phyloP scores from a whole-genome alignment of 495 filamentous ascomycete genomes.

The Filosporella fistucella region DNA sequence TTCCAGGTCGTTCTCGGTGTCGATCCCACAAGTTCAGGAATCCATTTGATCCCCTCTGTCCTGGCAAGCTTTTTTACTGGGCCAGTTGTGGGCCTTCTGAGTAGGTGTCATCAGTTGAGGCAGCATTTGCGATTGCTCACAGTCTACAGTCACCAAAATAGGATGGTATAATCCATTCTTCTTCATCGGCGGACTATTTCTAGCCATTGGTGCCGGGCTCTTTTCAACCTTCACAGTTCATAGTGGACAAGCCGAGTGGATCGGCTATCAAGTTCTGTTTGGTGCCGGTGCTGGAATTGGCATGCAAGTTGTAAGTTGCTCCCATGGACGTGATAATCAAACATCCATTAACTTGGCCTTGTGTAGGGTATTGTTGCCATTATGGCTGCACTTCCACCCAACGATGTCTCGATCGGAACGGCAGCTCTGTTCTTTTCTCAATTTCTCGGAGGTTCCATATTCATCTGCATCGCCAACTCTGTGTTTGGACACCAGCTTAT shows the following conservation, averaged over 20 bases:
- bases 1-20: slow-evolving; percentile 48
- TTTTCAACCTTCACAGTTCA: slow-evolving; percentile 14
- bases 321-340: not conserved
- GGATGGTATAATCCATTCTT: slow-evolving; percentile 25
- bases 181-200: slow-evolving; percentile 25
- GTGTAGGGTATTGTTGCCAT: slow-evolving; percentile 11
- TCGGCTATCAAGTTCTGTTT: slow-evolving; percentile 13
- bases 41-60: slow-evolving; percentile 46
- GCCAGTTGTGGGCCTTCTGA: slow-evolving; percentile 8
- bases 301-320: slow-evolving; percentile 13
- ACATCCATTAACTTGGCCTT: not conserved
- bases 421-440: slow-evolving; percentile 30
- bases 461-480: slow-evolving; percentile 37
- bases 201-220: slow-evolving; percentile 19
- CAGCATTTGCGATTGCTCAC: not conserved
- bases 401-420: slow-evolving; percentile 13
- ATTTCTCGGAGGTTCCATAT: slow-evolving; percentile 43
- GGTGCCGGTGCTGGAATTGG: slow-evolving; percentile 12
- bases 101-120: not conserved
- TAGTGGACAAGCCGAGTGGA: slow-evolving; percentile 8
- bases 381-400: slow-evolving; percentile 12
- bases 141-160: slow-evolving; percentile 9
- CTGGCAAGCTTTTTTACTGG: slow-evolving; percentile 23
- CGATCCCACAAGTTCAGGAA: slow-evolving; percentile 40
- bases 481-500: slow-evolving; percentile 41